Conservation (phyloP, 169 alveolate species). For the Pseudocohnilembus persalinus region DNA sequence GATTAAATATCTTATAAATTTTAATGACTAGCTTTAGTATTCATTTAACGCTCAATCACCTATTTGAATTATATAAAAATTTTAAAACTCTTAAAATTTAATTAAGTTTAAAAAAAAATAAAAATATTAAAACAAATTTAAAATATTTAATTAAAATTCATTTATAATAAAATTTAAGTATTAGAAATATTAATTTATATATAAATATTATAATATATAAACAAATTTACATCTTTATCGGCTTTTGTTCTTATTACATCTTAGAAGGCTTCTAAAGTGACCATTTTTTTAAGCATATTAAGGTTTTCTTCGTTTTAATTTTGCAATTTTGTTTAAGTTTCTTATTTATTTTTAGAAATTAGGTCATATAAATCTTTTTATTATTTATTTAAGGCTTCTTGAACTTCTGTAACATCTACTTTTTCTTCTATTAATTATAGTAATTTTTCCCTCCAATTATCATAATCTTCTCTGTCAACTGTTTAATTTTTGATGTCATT, state of each 20-base stretch:
- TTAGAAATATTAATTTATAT: constrained; percentile 9
- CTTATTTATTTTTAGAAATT: not conserved
- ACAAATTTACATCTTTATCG: constrained; percentile 35
- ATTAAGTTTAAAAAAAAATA: too few species aligned
- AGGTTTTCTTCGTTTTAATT: constrained; percentile 27
- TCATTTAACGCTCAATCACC: too few species aligned
- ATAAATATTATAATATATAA: constrained; percentile 39
- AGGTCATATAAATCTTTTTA: constrained; percentile 44
- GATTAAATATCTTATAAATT: too few species aligned
- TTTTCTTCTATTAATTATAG: constrained; percentile 31
- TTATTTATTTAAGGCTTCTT: constrained; percentile 54
- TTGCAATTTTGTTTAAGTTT: not conserved
- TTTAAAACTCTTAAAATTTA: too few species aligned
- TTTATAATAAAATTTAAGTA: too few species aligned
- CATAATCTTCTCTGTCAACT: not conserved
- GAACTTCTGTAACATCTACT: constrained; percentile 60
- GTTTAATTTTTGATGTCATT: too few species aligned
- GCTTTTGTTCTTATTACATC: constrained; percentile 27
- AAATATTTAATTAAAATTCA: too few species aligned
- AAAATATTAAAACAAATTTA: too few species aligned
- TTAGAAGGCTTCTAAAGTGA: constrained; percentile 22
- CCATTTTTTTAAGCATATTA: constrained; percentile 54
- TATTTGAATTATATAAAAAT: too few species aligned
- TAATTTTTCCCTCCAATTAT: too few species aligned
- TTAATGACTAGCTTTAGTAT: too few species aligned